These are phyloP conservation scores for Kuraishia ogatae DNA, from an alignment of 805 yeast species.

Conservation along the genomic window DNA sequence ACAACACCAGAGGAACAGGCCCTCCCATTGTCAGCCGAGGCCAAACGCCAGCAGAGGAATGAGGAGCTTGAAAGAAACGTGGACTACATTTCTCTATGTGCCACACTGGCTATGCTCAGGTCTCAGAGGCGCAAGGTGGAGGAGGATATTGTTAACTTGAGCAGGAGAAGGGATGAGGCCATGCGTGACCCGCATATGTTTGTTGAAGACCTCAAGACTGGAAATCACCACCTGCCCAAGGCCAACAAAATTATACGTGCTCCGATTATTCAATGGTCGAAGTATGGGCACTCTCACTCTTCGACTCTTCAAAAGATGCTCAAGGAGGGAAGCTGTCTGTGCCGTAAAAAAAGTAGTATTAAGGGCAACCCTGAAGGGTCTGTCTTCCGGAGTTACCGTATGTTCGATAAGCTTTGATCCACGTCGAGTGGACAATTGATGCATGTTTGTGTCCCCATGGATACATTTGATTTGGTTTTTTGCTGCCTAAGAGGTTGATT, in stretches of 20 bases:
- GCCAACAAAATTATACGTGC: slow-evolving; percentile 6
- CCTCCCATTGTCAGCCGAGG: background rate
- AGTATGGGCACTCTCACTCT: slow-evolving; percentile 2
- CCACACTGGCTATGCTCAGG: slow-evolving; percentile 8
- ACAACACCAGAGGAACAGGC: background rate
- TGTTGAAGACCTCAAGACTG: slow-evolving; percentile 4
- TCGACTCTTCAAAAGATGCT: slow-evolving; percentile 1
- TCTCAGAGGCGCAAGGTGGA: slow-evolving; percentile 6
- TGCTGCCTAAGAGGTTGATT: background rate
- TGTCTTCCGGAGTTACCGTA: background rate
- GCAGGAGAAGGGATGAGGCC: slow-evolving; percentile 3
- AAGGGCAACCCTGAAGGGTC: background rate
- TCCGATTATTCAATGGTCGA: slow-evolving; percentile 9
- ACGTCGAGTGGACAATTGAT: background rate
- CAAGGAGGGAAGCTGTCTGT: slow-evolving; percentile 1
- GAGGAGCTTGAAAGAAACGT: slow-evolving; percentile 8
- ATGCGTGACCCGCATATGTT: slow-evolving; percentile 6
- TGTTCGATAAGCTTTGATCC: slow-evolving; percentile 2
- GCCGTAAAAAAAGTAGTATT: background rate
- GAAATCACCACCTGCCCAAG: slow-evolving; percentile 6
- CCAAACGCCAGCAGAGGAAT: slow-evolving; percentile 2
- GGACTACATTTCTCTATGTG: slow-evolving; percentile 10
- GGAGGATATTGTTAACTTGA: slow-evolving; percentile 7
- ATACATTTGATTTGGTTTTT: background rate
- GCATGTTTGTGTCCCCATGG: background rate